Evolutionary conservation across 768 basidiomycete species (phyloP).

Genomic region (Pholiota molesta): DNA sequence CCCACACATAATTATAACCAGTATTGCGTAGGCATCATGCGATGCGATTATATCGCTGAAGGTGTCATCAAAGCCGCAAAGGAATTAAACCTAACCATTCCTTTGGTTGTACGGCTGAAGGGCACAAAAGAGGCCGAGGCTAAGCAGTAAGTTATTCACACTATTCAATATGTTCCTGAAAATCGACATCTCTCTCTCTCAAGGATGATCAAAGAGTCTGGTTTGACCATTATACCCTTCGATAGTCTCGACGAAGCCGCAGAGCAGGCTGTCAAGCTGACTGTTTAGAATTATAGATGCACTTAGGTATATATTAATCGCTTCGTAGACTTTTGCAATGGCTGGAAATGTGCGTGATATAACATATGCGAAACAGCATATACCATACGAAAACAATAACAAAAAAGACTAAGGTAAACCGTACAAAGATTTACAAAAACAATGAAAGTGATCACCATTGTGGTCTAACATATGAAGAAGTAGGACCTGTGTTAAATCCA

Average conservation of each 20-base stretch:
- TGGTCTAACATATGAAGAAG: conserved; percentile 47
- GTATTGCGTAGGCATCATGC: conserved; percentile 79
- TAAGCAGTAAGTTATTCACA: conserved; percentile 69
- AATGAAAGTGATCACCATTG: conserved; percentile 47
- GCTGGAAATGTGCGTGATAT: conserved; percentile 29
- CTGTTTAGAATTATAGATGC: conserved; percentile 42
- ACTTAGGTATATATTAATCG: conserved; percentile 20
- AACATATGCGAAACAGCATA: conserved; percentile 40
- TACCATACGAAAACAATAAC: conserved; percentile 40
- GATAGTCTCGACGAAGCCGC: conserved; percentile 94
- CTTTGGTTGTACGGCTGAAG: conserved; percentile 92
- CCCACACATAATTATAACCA: not conserved
- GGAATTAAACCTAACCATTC: conserved; percentile 83
- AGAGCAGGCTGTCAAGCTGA: conserved; percentile 74
- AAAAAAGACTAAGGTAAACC: conserved; percentile 29
- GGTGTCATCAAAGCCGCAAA: conserved; percentile 98
- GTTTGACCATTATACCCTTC: conserved; percentile 91
- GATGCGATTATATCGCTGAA: conserved; percentile 97
- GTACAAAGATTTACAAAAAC: conserved; percentile 23
- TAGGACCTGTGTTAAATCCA: conserved; percentile 44
- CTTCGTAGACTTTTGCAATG: conserved; percentile 17
- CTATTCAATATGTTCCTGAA: not conserved
- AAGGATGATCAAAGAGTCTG: conserved; percentile 93
- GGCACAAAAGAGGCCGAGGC: conserved; percentile 97
- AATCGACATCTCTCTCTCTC: conserved; percentile 12